phyloP scores from a whole-genome alignment of 371 early-diverging fungal species.

The Coemansia sp. region DNA sequence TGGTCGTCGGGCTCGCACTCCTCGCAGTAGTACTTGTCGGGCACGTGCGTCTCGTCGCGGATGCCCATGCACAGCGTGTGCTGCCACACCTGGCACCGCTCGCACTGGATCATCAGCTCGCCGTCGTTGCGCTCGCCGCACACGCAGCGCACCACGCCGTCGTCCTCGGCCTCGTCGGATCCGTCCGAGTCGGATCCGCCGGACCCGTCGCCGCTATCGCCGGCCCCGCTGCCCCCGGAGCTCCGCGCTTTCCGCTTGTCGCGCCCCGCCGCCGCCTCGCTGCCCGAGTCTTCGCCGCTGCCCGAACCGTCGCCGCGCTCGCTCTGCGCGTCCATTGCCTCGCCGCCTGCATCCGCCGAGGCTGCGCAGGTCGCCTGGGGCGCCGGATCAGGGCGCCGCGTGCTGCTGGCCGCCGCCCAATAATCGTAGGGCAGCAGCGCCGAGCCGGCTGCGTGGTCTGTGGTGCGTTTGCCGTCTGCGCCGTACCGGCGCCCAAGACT shows the following conservation, averaged over 20 bases:
- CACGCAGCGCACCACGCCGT: constrained; percentile 80
- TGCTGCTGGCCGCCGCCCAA: too few species aligned
- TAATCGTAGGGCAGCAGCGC: too few species aligned
- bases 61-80: constrained; percentile 85
- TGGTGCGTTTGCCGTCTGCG: too few species aligned
- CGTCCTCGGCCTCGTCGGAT: constrained; percentile 53
- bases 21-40: constrained; percentile 88
- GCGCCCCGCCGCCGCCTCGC: too few species aligned
- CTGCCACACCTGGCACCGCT: constrained; percentile 88
- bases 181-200: constrained; percentile 18
- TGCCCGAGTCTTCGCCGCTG: background rate
- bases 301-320: background rate
- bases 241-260: background rate
- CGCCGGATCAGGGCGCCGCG: background rate
- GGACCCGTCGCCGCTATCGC: constrained; percentile 6
- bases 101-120: constrained; percentile 88
- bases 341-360: background rate
- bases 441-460: too few species aligned
- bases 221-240: background rate
- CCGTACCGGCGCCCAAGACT: too few species aligned
- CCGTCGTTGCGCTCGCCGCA: constrained; percentile 73
- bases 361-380: background rate
- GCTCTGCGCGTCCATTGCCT: too few species aligned
- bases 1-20: constrained; percentile 78
- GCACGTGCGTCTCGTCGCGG: constrained; percentile 62